Evolutionary conservation across 148 eudicot genomes (phyloP).

Genomic region (Beta vulgaris): DNA sequence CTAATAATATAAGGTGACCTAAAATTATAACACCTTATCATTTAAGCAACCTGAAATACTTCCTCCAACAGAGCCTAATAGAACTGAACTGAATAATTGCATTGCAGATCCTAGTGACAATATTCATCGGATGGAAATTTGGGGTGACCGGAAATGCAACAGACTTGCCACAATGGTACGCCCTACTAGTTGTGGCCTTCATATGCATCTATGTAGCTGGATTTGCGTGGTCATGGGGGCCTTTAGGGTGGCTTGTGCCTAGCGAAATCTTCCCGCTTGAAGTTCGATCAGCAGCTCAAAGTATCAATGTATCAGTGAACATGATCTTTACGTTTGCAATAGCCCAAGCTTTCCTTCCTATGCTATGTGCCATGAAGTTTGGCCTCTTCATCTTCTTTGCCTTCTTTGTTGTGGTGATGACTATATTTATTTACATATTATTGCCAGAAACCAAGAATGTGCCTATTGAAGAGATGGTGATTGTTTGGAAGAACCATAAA

Average conservation of each 20-base stretch:
- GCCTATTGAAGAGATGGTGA: conserved; percentile 59
- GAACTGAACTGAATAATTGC: too few species aligned
- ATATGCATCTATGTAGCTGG: conserved; percentile 70
- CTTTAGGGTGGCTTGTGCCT: conserved; percentile 68
- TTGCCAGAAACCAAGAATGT: conserved; percentile 63
- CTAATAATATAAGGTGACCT: too few species aligned
- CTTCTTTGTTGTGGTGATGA: conserved; percentile 48
- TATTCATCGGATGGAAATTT: conserved; percentile 45
- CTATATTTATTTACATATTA: conserved; percentile 46
- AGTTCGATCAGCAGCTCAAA: conserved; percentile 59
- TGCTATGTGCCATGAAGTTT: conserved; percentile 65
- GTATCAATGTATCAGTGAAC: conserved; percentile 57
- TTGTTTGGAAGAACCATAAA: conserved; percentile 55
- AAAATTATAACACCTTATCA: too few species aligned
- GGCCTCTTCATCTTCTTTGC: conserved; percentile 59
- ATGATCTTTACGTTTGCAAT: conserved; percentile 58
- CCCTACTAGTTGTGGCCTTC: conserved; percentile 51
- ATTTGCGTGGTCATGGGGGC: conserved; percentile 89
- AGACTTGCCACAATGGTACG: conserved; percentile 49
- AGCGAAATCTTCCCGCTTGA: conserved; percentile 68
- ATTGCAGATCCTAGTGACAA: conserved; percentile 43
- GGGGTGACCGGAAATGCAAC: conserved; percentile 42
- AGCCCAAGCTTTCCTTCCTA: conserved; percentile 50
- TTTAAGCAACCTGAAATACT: too few species aligned
- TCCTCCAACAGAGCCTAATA: too few species aligned